Percentiles rank a stretch among this genome's conserved stretches.
phyloP scores from a whole-genome alignment of 2,329 filamentous ascomycete genomes.

The Annulohypoxylon truncatum region DNA sequence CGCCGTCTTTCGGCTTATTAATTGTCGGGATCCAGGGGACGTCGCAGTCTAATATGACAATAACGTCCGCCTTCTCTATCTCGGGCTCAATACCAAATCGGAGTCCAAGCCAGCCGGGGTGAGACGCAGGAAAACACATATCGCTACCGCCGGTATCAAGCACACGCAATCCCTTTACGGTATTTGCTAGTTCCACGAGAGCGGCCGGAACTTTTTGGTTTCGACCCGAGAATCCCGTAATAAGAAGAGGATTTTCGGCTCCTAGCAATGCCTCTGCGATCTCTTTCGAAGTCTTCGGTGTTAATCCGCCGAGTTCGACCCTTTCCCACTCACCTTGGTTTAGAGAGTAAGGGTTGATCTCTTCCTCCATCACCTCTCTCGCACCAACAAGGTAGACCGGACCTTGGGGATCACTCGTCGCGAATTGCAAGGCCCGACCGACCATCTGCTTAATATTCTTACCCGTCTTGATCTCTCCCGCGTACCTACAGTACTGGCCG shows the following conservation, averaged over 20 bases:
- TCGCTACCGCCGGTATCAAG: conserved; percentile 82
- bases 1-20: conserved; percentile 64
- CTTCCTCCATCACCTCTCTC: conserved; percentile 86
- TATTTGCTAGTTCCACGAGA: conserved; percentile 74
- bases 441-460: conserved; percentile 91
- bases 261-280: conserved; percentile 72
- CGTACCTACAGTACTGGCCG: conserved; percentile 85
- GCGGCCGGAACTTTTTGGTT: conserved; percentile 72
- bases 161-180: conserved; percentile 75
- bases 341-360: conserved; percentile 78
- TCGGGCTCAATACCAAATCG: conserved; percentile 78
- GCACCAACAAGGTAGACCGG: conserved; percentile 84
- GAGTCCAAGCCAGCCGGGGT: conserved; percentile 75
- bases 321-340: conserved; percentile 77
- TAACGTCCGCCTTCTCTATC: conserved; percentile 83
- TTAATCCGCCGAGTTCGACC: conserved; percentile 72
- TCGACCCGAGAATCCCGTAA: conserved; percentile 78
- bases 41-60: conserved; percentile 88
- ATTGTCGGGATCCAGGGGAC: conserved; percentile 93
- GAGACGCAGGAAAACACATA: conserved; percentile 82
- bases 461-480: conserved; percentile 84
- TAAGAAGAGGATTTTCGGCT: conserved; percentile 74
- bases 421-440: conserved; percentile 85
- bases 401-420: conserved; percentile 79
- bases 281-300: conserved; percentile 62